Evolutionary conservation across 495 filamentous ascomycete genomes (phyloP).

Genomic region (Xanthoparmelia taractica): DNA sequence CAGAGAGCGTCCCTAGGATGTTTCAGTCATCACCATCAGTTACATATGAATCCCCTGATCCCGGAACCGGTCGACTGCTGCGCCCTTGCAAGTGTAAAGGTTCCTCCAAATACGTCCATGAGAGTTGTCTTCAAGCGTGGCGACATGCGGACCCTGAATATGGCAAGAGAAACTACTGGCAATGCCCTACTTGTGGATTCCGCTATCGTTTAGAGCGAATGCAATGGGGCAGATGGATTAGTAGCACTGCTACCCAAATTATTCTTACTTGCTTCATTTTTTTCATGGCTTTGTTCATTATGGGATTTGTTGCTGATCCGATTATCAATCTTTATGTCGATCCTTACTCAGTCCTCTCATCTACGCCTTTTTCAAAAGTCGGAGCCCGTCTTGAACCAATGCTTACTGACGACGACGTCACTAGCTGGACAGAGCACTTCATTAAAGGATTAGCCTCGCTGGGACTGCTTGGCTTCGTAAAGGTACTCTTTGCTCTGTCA

Average conservation of each 20-base stretch:
- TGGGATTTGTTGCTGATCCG: constrained; percentile 88
- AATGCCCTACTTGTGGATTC: constrained; percentile 84
- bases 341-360: constrained; percentile 48
- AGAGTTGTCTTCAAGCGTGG: constrained; percentile 86
- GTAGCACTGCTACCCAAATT: constrained; percentile 56
- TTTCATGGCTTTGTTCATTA: constrained; percentile 59
- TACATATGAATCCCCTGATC: constrained; percentile 66
- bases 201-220: constrained; percentile 75
- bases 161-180: constrained; percentile 64
- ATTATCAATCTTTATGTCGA: constrained; percentile 85
- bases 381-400: constrained; percentile 23
- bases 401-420: constrained; percentile 38
- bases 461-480: constrained; percentile 77
- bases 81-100: constrained; percentile 92
- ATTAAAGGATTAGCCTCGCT: constrained; percentile 78
- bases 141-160: constrained; percentile 63
- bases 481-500: constrained; percentile 64
- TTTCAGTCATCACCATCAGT: constrained; percentile 56
- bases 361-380: constrained; percentile 23
- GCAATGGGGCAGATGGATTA: constrained; percentile 64
- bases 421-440: constrained; percentile 72
- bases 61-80: constrained; percentile 72
- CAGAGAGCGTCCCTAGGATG: constrained; percentile 53
- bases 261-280: constrained; percentile 62
- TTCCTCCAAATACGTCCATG: constrained; percentile 86